Evolutionary conservation across 164 flowering plant species (phyloP).

Genomic region (Liquidambar formosana): DNA sequence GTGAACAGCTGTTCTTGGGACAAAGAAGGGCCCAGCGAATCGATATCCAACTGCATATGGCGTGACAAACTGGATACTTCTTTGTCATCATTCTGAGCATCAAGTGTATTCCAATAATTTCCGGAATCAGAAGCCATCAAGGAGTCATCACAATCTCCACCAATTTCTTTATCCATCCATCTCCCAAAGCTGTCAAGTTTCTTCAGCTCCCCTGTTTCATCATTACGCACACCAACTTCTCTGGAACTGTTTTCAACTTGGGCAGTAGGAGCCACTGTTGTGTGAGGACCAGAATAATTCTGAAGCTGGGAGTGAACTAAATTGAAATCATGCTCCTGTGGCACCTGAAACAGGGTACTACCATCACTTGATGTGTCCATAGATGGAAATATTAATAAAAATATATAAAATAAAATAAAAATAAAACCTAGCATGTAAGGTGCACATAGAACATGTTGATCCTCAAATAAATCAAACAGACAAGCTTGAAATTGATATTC

Average conservation of each 20-base stretch:
- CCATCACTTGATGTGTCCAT: not conserved
- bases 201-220: constrained; percentile 36
- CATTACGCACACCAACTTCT: constrained; percentile 16
- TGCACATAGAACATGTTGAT: too few species aligned
- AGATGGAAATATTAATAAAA: constrained; percentile 3
- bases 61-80: constrained; percentile 57
- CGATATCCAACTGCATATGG: constrained; percentile 59
- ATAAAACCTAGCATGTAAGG: not conserved
- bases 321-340: constrained; percentile 23
- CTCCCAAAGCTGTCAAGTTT: constrained; percentile 74
- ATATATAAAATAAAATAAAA: too few species aligned
- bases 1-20: constrained; percentile 74
- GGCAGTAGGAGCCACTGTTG: constrained; percentile 12
- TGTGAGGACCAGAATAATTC: constrained; percentile 15
- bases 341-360: constrained; percentile 17
- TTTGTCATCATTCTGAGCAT: constrained; percentile 44
- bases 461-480: too few species aligned
- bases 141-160: constrained; percentile 63
- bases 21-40: constrained; percentile 64
- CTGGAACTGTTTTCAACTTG: constrained; percentile 20
- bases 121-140: constrained; percentile 65
- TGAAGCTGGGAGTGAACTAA: constrained; percentile 16
- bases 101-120: constrained; percentile 56
- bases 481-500: too few species aligned
- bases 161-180: constrained; percentile 75